Base-by-base conservation (phyloP, 345 rosid genomes). In the Acer campestre region DNA sequence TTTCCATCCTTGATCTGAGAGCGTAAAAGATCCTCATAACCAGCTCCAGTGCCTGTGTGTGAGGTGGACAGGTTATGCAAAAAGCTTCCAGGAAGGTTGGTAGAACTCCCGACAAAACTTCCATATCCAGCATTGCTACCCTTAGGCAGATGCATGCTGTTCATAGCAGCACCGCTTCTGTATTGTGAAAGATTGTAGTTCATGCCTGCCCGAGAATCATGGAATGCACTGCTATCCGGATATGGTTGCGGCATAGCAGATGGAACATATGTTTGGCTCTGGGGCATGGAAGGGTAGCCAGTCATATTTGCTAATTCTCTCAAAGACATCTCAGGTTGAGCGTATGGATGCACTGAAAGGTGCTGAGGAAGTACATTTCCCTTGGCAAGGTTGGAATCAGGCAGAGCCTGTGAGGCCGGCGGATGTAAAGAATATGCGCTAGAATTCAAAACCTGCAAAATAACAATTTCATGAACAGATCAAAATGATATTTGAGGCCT, bases 191-290 rank as follows among this genome's bases (percentile, higher is more conserved):
- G 64, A 56, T 58, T 74, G 76, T 74, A 75, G 42, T 81, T 80
- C 77, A 63, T 70, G 71, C 80, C 77, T 17, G 79, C 73, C 62
- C 48, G 55, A 64, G 87, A 67, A 61, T 85, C 85, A 74, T 61
- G 80, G 25, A 74, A 75, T 17, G 40, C 6, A 29, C 55, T 62
- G 59, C 66, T 70, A 67, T 77, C 83, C 31, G 29, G 75, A 84
- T 79, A 79, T 18, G 68, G 59, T 56, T 71, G 83, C 59, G 25
- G 83, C 64, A 80, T 75, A 75, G 82, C 68, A 70, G 86, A 67
- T 62, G 76, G 77, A 66, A 49, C 63, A 61, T 44, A 31, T 17
- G 79, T 17, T 79, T 75, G 73, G 53, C 67, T 77, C 76, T 76
- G 80, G 58, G 78, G 58, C 63, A 80, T 70, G 16, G 76, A 72